Percentiles rank a stretch among this genome's conserved stretches.
These are phyloP conservation scores for Ilyonectria robusta DNA, from an alignment of 2,329 filamentous ascomycete genomes.

Conservation along the genomic window DNA sequence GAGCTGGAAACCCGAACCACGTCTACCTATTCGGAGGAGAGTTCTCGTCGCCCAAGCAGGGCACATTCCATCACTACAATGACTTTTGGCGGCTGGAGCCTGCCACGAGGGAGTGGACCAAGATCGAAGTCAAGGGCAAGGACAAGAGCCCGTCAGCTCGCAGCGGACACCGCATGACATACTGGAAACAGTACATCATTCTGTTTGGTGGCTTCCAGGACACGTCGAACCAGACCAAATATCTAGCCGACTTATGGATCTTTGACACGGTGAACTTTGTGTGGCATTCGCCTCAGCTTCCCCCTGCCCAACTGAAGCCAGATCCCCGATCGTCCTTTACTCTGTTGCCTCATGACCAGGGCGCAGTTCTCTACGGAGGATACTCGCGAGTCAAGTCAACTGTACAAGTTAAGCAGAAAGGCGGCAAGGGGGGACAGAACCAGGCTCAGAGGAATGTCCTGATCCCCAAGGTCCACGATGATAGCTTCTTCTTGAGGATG, in stretches of 20 bases:
- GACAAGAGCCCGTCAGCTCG: constrained; percentile 86
- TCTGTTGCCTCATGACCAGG: constrained; percentile 89
- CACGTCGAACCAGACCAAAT: constrained; percentile 94
- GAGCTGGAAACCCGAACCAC: constrained; percentile 85
- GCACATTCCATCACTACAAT: constrained; percentile 99
- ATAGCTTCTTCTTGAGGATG: constrained; percentile 93
- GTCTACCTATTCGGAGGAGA: constrained; percentile 97
- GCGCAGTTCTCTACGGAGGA: constrained; percentile 91
- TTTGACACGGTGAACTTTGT: constrained; percentile 91
- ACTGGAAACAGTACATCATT: constrained; percentile 96
- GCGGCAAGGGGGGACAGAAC: constrained; percentile 68
- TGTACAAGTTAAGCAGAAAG: constrained; percentile 71
- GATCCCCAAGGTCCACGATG: constrained; percentile 91
- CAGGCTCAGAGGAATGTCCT: constrained; percentile 79
- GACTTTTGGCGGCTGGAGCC: constrained; percentile 97
- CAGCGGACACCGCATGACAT: constrained; percentile 95
- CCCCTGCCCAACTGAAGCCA: constrained; percentile 86
- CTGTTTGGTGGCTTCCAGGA: constrained; percentile 98
- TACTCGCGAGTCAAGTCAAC: constrained; percentile 91
- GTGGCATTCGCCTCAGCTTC: constrained; percentile 84
- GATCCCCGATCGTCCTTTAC: constrained; percentile 94
- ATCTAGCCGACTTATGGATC: constrained; percentile 93
- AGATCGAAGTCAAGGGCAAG: constrained; percentile 83
- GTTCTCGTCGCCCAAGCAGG: constrained; percentile 96
- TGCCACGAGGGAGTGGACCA: constrained; percentile 87